Percentiles rank a stretch among this genome's conserved stretches.
Evolutionary conservation across 257 asterid genomes (phyloP).

Genomic region (Nicotiana paniculata): DNA sequence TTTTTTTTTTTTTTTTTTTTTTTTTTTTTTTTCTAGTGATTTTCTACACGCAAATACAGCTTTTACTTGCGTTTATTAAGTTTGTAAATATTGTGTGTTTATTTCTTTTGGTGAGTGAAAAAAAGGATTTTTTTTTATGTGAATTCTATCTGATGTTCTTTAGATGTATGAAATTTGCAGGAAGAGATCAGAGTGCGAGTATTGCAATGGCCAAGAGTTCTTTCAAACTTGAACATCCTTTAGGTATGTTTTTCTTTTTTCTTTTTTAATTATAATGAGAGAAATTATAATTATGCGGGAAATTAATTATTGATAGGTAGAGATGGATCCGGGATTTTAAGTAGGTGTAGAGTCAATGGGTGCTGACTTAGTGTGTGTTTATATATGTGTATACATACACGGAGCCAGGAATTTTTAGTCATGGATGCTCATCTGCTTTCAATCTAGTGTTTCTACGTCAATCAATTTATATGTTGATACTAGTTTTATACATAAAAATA

Average conservation of each 20-base stretch:
- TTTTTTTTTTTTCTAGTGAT: background rate
- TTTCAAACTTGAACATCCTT: conserved; percentile 53
- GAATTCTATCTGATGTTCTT: conserved; percentile 24
- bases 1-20: background rate
- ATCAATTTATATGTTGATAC: background rate
- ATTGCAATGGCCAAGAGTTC: conserved; percentile 54
- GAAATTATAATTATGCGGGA: background rate
- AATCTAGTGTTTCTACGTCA: background rate
- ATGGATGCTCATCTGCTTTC: too few relatives aligned
- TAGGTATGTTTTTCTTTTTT: conserved; percentile 33
- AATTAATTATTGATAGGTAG: background rate
- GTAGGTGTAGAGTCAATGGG: background rate
- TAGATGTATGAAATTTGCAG: conserved; percentile 48
- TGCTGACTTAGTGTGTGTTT: background rate
- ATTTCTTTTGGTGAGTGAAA: background rate
- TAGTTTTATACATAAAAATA: background rate
- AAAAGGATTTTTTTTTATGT: background rate
- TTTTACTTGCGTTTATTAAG: background rate
- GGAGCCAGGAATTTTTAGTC: background rate
- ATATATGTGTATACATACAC: background rate
- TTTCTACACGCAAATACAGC: background rate
- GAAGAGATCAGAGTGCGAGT: conserved; percentile 30
- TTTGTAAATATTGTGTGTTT: background rate
- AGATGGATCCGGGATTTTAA: background rate
- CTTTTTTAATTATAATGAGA: too few relatives aligned